Percentiles rank a stretch among this genome's conserved stretches.
Evolutionary conservation across 2,329 filamentous ascomycete species (phyloP).

Genomic region (Penicillium thymicola): DNA sequence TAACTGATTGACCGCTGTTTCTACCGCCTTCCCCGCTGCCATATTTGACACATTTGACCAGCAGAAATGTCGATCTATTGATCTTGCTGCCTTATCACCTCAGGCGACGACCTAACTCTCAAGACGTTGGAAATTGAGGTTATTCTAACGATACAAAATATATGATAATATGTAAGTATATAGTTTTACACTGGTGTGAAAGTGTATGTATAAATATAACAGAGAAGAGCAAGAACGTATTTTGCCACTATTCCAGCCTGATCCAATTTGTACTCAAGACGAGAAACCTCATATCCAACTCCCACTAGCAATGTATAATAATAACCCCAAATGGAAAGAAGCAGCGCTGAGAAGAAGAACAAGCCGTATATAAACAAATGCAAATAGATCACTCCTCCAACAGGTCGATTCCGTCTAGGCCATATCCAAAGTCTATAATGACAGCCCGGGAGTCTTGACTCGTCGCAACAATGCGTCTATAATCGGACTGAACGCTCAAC

Average conservation of each 20-base stretch:
- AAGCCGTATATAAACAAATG: conserved; percentile 9
- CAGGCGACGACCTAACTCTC: neutral
- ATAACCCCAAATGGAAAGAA: conserved; percentile 4
- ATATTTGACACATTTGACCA: neutral
- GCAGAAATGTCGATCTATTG: conserved; percentile 1
- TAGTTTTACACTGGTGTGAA: neutral
- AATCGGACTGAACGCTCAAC: conserved; percentile 91
- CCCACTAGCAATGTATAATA: neutral
- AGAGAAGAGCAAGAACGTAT: conserved; percentile 9
- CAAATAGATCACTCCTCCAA: conserved; percentile 40
- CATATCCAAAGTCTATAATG: conserved; percentile 84
- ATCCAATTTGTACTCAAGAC: neutral
- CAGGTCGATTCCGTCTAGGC: conserved; percentile 52
- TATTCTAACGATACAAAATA: neutral
- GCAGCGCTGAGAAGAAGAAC: conserved; percentile 15
- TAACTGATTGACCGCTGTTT: neutral
- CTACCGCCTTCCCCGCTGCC: neutral
- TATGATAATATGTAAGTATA: neutral
- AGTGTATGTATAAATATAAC: neutral
- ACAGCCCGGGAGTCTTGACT: conserved; percentile 91
- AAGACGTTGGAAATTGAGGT: neutral
- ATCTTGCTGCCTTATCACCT: neutral
- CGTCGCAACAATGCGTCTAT: conserved; percentile 88
- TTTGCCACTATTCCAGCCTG: neutral
- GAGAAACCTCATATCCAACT: neutral